These are phyloP conservation scores for Endothia cerciana DNA, from an alignment of 2,329 filamentous ascomycete species.

Conservation along the genomic window DNA sequence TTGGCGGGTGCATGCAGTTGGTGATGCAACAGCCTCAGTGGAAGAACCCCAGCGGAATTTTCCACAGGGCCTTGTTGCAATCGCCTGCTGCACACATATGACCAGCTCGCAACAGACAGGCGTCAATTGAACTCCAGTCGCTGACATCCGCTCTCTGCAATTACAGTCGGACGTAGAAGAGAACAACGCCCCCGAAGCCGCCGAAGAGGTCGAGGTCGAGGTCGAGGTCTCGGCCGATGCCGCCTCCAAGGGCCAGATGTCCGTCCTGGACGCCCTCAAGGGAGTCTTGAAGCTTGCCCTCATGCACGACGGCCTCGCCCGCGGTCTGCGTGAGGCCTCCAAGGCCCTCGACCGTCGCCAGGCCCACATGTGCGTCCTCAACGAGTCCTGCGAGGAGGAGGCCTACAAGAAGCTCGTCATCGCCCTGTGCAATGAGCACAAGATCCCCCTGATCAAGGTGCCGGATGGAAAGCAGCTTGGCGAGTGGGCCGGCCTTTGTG, in stretches of 20 bases:
- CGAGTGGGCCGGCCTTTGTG: constrained; percentile 99
- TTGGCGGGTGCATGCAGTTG: not conserved
- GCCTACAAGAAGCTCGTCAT: constrained; percentile 99
- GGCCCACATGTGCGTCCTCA: constrained; percentile 99
- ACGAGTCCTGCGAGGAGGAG: constrained; percentile 99
- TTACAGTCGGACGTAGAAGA: constrained; percentile 99
- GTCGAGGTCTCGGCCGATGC: constrained; percentile 95
- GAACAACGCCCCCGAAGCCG: constrained; percentile 82
- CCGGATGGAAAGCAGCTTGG: constrained; percentile 99
- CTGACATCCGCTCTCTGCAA: constrained; percentile 33
- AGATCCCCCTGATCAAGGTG: constrained; percentile 99
- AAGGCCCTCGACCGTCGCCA: constrained; percentile 98
- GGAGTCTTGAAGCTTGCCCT: constrained; percentile 97
- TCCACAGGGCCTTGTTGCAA: constrained; percentile 9
- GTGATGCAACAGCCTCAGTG: not conserved
- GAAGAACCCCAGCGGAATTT: constrained; percentile 16
- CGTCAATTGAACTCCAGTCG: constrained; percentile 29
- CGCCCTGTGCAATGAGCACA: constrained; percentile 98
- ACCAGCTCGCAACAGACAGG: constrained; percentile 23
- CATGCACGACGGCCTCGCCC: constrained; percentile 99
- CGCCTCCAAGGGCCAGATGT: constrained; percentile 89
- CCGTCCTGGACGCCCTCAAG: constrained; percentile 97
- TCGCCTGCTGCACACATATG: constrained; percentile 14
- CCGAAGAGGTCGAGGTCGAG: constrained; percentile 95
- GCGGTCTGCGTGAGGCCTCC: constrained; percentile 96